Evolutionary conservation across 2,329 filamentous ascomycete genomes (phyloP), one percentile per base, ranked within the genome.

Genomic region (Ophiostoma angusticollis): DNA sequence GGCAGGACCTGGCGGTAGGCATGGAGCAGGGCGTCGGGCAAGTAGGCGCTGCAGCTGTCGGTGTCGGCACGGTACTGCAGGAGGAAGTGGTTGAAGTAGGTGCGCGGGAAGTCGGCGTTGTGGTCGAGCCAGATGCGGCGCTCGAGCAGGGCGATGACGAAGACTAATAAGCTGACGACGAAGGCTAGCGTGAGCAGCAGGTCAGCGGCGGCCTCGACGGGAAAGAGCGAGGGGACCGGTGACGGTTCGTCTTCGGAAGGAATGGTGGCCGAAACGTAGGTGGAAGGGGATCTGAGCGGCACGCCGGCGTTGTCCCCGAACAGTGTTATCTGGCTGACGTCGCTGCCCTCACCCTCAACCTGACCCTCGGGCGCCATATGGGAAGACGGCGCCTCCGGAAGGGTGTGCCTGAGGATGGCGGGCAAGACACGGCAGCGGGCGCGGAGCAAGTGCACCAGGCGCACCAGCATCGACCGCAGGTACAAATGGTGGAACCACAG

Each of bases 101-200:
- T n/a, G 21, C 33, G 38, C 7, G 43, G 35, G 2, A 19, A 18
- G 18, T 36, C 39, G 36, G 33, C 40, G 32, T 45, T 45, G 33
- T 33, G 27, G 39, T 47, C 40, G 17, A 45, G 31, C 45, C 45
- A 47, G 19, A 45, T 13, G 9, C 14, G 9, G 25, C 45, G 43
- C 31, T 47, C 45, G 9, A 2, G 4, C 5, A 41, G 13, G 31
- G 40, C 34, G 17, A 27, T 17, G 7, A 16, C 5, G 28, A 38
- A 8, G 5, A 31, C 35, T 4, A 35, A 2, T 16, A 19, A 11
- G 5, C 34, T 12, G 11, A 16, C 5, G 19, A 34, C 1, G 25
- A 34, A 2, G 21, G 18, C 7, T 9, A 27, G 9, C 6, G 22
- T 13, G 14, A 35, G 4, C 3, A 19, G 3, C 24, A 45, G 31